These are phyloP conservation scores for Cercis canadensis DNA, from an alignment of 306 rosid genomes.

Conservation along the genomic window DNA sequence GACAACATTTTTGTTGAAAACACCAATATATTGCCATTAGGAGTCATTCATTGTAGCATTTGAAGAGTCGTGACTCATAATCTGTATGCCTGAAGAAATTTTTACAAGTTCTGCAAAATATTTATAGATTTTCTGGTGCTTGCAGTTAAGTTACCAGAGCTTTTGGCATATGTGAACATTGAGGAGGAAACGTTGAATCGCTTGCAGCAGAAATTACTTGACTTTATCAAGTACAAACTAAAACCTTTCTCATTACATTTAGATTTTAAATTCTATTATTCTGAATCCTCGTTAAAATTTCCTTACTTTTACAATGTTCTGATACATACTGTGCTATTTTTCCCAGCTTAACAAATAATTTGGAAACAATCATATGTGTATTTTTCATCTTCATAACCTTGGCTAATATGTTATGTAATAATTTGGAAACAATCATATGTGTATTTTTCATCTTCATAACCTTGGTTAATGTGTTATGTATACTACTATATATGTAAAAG, in stretches of 20 bases:
- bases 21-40: constrained; percentile 19
- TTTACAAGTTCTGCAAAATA: constrained; percentile 25
- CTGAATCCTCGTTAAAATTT: background rate
- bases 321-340: too few relatives aligned
- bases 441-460: too few relatives aligned
- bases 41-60: constrained; percentile 4
- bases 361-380: too few relatives aligned
- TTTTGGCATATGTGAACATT: constrained; percentile 81
- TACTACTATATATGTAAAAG: too few relatives aligned
- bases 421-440: too few relatives aligned
- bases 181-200: constrained; percentile 85
- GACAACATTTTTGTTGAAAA: background rate
- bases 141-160: constrained; percentile 96
- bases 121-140: constrained; percentile 45
- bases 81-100: constrained; percentile 29
- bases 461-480: too few relatives aligned
- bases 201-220: constrained; percentile 76
- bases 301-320: too few relatives aligned
- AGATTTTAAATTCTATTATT: background rate
- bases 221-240: constrained; percentile 71
- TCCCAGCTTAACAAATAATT: too few relatives aligned
- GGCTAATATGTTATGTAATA: too few relatives aligned
- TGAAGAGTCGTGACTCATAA: constrained; percentile 26
- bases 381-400: too few relatives aligned
- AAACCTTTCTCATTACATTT: constrained; percentile 6